Percentiles rank a stretch among this genome's conserved stretches.
Conservation (phyloP, 106 monocot genomes). For the Allium fistulosum region DNA sequence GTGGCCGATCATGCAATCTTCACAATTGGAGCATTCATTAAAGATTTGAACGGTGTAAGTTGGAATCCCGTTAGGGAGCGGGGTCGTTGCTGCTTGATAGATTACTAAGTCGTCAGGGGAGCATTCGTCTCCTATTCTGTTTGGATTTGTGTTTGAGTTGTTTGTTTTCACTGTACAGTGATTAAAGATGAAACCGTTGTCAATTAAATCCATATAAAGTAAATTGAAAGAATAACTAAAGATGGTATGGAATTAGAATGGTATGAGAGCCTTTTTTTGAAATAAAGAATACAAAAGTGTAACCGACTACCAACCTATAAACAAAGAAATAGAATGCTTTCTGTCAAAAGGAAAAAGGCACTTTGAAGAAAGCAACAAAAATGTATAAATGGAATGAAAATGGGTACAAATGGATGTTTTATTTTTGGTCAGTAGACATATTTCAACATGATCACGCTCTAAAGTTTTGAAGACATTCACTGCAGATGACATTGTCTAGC, state of each 20-base stretch:
- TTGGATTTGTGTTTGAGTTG: not conserved
- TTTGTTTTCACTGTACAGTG: not conserved
- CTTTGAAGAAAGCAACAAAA: no score
- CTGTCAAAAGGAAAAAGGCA: no score
- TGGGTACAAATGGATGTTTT: no score
- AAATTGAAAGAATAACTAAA: not conserved
- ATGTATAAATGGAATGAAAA: no score
- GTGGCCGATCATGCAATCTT: constrained; percentile 14
- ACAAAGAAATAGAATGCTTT: no score
- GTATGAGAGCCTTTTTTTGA: not conserved
- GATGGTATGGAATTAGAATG: not conserved
- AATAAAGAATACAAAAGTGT: no score
- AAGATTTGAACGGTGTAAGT: constrained; percentile 45
- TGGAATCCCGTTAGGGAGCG: constrained; percentile 41
- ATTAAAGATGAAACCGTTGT: not conserved
- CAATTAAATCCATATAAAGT: not conserved
- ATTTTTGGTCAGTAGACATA: no score
- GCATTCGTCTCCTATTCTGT: not conserved
- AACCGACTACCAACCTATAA: no score
- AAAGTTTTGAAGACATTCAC: no score
- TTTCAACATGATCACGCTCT: no score
- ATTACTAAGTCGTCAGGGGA: constrained; percentile 23
- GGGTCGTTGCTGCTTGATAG: constrained; percentile 22
- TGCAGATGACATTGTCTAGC: no score
- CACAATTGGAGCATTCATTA: constrained; percentile 19